Evolutionary conservation across 495 filamentous ascomycete genomes (phyloP), one percentile per base, ranked within the genome.

Genomic region (Penicillium riverlandense): DNA sequence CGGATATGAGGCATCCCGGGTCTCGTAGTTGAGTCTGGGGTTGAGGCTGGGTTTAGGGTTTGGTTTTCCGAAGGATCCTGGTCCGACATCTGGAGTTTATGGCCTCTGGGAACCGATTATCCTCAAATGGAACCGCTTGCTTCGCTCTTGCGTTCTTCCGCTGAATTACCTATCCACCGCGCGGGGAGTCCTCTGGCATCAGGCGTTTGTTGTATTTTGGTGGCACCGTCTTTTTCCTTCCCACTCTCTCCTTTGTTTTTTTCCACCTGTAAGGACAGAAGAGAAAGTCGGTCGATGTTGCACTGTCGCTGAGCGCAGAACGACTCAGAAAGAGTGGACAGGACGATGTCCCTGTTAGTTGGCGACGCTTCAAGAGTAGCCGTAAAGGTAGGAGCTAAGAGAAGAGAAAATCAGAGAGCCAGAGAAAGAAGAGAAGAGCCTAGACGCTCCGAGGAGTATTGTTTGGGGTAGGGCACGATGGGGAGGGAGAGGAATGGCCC

Each of bases 1-100:
- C 74, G 70, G 37, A 83, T 75, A 45, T 82, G 79, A 46, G 77
- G 76, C 52, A 65, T 53, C 14, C 43, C 48, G 15, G 30, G 41
- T 31, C 29, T 22, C 22, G 22, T 4, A 22, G 22, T 3, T 22
- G 22, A 4, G 22, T 22, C 22, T 22, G 2, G 22, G 4, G 22
- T 22, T 22, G 22, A 22, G 22, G 22, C 6, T 22, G 2, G 22
- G 2, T 22, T 22, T 22, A 22, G 22, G 22, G 22, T 22, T 22
- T 22, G 22, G 22, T 22, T 22, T 22, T 22, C 22, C 3, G 2
- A 43, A 11, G 47, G 49, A 34, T 40, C 44, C 34, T 50, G 47
- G 38, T 57, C 53, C 37, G 56, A 52, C 50, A 59, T 59, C 31
- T 47, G 36, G 38, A 10, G n/a, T 7, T 29, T 10, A 12, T 34